phyloP scores from a whole-genome alignment of 192 early-diverging fungal species.

The Neocallimastix lanati region DNA sequence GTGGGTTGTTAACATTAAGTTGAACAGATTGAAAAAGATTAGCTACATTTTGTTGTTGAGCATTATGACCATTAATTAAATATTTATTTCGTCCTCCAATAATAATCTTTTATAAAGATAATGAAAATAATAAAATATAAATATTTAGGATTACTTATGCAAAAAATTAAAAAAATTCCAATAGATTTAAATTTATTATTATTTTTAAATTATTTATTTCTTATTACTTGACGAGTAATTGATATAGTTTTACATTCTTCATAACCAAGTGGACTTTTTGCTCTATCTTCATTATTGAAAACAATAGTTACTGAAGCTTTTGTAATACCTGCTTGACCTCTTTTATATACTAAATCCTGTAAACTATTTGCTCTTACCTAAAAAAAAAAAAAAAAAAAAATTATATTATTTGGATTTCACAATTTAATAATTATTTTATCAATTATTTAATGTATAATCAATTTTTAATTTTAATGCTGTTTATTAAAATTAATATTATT shows the following conservation, averaged over 20 bases:
- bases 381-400: background rate
- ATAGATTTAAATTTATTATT: no score
- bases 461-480: no score
- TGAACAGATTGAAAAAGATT: conserved; percentile 93
- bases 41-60: conserved; percentile 73
- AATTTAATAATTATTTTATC: no score
- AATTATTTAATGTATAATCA: no score
- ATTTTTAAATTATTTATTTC: no score
- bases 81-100: conserved; percentile 92
- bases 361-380: conserved; percentile 80
- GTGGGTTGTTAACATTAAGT: conserved; percentile 97
- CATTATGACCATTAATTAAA: conserved; percentile 82
- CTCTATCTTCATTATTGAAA: conserved; percentile 78
- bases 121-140: no score
- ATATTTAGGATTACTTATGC: no score
- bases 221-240: conserved; percentile 82
- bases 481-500: no score
- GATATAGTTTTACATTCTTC: conserved; percentile 69
- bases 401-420: conserved; percentile 23
- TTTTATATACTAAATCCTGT: conserved; percentile 94
- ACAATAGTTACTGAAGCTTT: conserved; percentile 94
- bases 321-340: conserved; percentile 94
- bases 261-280: conserved; percentile 73
- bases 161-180: no score
- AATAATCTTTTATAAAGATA: conserved; percentile 26